Percentiles rank a stretch among this genome's conserved stretches.
Conservation (phyloP, 768 basidiomycete species). For the Phlebiopsis gigantea region DNA sequence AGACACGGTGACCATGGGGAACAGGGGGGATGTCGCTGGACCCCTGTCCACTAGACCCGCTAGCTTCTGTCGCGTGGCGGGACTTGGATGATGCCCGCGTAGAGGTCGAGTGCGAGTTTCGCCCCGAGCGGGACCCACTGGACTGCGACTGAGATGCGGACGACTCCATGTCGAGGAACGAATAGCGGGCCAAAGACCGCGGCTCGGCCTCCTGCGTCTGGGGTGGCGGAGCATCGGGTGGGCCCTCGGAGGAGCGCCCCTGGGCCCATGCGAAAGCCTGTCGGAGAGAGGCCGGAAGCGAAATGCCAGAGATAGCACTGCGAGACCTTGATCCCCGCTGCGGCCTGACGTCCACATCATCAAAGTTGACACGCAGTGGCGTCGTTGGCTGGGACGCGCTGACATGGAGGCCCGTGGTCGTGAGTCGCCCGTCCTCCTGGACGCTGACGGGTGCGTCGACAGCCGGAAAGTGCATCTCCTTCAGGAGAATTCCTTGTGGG, state of each 20-base stretch:
- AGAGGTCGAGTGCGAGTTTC: conserved; percentile 16
- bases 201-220: background rate
- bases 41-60: conserved; percentile 9
- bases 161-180: conserved; percentile 26
- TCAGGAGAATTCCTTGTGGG: conserved; percentile 19
- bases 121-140: conserved; percentile 16
- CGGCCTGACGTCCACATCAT: conserved; percentile 3
- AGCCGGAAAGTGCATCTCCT: conserved; percentile 9
- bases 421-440: conserved; percentile 7
- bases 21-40: conserved; percentile 13
- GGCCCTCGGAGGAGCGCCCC: background rate
- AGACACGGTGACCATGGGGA: conserved; percentile 19
- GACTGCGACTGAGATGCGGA: conserved; percentile 19
- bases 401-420: background rate
- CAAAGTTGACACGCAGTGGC: conserved; percentile 25
- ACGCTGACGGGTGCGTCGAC: conserved; percentile 6
- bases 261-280: conserved; percentile 15
- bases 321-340: conserved; percentile 1
- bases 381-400: conserved; percentile 6
- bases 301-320: conserved; percentile 14
- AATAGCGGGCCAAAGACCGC: conserved; percentile 8
- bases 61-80: conserved; percentile 12
- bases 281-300: conserved; percentile 20
- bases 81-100: conserved; percentile 20
- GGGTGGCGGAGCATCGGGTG: background rate